These are phyloP conservation scores for Pestalotiopsis sp. DNA, from an alignment of 2,329 filamentous ascomycete species.

Conservation along the genomic window DNA sequence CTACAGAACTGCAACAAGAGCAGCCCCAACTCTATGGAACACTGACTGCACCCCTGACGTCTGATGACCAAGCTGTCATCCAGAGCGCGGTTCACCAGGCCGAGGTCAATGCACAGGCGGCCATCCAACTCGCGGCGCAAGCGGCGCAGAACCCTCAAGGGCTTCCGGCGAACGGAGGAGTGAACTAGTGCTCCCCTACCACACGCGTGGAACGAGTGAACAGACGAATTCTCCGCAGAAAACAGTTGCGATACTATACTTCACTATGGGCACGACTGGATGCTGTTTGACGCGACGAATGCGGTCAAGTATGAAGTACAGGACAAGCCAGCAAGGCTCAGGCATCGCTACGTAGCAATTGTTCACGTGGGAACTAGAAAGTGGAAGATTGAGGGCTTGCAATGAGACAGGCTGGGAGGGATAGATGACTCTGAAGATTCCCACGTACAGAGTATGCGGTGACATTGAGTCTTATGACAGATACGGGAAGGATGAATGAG, in stretches of 20 bases:
- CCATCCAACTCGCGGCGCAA: conserved; percentile 18
- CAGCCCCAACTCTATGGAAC: conserved; percentile 87
- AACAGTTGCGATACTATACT: not conserved
- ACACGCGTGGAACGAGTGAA: not conserved
- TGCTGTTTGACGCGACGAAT: too few relatives aligned
- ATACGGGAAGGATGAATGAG: not conserved
- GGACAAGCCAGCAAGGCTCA: not conserved
- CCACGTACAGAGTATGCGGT: conserved; percentile 5
- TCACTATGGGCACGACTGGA: too few relatives aligned
- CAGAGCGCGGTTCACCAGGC: conserved; percentile 27
- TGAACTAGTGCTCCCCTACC: conserved; percentile 20
- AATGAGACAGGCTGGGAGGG: conserved; percentile 6
- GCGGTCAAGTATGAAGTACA: too few relatives aligned
- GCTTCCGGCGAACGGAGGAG: conserved; percentile 22
- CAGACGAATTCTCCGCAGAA: not conserved
- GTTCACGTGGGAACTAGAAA: not conserved
- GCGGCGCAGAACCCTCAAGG: conserved; percentile 14
- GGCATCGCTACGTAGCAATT: not conserved
- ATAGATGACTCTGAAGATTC: not conserved
- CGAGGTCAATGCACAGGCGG: conserved; percentile 26
- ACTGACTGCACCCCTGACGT: conserved; percentile 60
- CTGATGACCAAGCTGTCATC: conserved; percentile 27
- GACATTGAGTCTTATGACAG: conserved; percentile 10
- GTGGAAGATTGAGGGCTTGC: not conserved
- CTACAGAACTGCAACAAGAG: conserved; percentile 80